phyloP scores from a whole-genome alignment of 2,329 filamentous ascomycete genomes.

The Claviceps spartinae region DNA sequence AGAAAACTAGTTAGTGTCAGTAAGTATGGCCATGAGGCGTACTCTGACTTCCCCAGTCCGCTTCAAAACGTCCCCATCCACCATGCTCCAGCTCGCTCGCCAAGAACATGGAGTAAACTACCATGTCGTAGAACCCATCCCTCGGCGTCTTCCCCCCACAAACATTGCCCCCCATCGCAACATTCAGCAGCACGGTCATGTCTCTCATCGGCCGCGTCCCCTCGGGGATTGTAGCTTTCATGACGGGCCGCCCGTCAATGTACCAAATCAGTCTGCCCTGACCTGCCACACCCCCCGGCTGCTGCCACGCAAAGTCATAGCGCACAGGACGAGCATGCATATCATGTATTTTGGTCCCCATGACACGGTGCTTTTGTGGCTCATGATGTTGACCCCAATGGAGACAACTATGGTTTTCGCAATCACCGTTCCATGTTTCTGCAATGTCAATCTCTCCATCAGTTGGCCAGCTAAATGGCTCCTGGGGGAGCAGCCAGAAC shows the following conservation, averaged over 20 bases:
- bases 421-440: constrained; percentile 47
- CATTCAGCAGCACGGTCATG: constrained; percentile 42
- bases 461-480: constrained; percentile 44
- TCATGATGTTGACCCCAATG: constrained; percentile 47
- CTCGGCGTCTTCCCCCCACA: constrained; percentile 36
- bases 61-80: constrained; percentile 40
- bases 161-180: constrained; percentile 50
- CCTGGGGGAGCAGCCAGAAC: constrained; percentile 45
- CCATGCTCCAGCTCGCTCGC: constrained; percentile 35
- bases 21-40: constrained; percentile 20
- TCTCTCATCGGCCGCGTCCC: constrained; percentile 42
- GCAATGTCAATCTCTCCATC: constrained; percentile 49
- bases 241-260: constrained; percentile 41
- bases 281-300: constrained; percentile 27
- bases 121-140: constrained; percentile 43
- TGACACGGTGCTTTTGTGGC: constrained; percentile 41
- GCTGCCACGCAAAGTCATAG: constrained; percentile 44
- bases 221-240: constrained; percentile 39
- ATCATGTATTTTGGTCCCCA: constrained; percentile 35
- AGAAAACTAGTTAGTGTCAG: neutral
- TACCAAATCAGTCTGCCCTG: constrained; percentile 43
- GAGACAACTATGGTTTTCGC: constrained; percentile 40
- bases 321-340: constrained; percentile 33
- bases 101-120: constrained; percentile 38
- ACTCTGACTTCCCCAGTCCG: constrained; percentile 28